Base-by-base conservation (phyloP, 106 monocot genomes). In the Phalaenopsis equestris region DNA sequence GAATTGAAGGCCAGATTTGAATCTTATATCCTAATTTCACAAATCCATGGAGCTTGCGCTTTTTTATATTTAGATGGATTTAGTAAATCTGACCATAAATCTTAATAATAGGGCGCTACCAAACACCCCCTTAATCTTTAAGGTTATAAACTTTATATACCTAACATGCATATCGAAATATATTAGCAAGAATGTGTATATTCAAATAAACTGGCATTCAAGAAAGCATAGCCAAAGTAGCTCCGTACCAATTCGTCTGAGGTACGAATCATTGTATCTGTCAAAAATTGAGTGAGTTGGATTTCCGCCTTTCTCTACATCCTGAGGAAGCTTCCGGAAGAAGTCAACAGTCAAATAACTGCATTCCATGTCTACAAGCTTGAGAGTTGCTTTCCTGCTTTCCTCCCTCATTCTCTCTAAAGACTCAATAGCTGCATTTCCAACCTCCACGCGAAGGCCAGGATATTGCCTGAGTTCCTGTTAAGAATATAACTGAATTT, bases 381-480 rank as follows among this genome's bases (percentile, higher is more conserved):
- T 81, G 15, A 92, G 55, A 45, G 90, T 73, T 43, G 95, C 92
- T 87, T 95, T 95, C 18, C 78, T 79, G 65, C 95, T 74, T 55
- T 95, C 95, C 30, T 92, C 95, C 68, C 91, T 88, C 55, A 95
- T 92, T 75, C 84, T 88, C 73, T 92, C 95, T 52, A 95, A 75
- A 8, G 95, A 83, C 41, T 88, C 79, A 76, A 87, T 90, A 30
- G 85, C 78, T 5, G 95, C 92, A 84, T 90, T 86, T 55, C 90
- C 95, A 61, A 95, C 78, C 77, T 95, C 95, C 72, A 85, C 78
- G 87, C 90, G 91, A 55, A 95, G 84, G 68, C 88, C 84, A 8
- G 95, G 95, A 67, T 92, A 95, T 80, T 92, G 80, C 81, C 80
- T 95, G 85, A 95, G 55, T 68, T 95, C 95, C 95, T 95, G 64